Conservation (phyloP, 768 basidiomycete genomes). For the Pisolithus orientalis region DNA sequence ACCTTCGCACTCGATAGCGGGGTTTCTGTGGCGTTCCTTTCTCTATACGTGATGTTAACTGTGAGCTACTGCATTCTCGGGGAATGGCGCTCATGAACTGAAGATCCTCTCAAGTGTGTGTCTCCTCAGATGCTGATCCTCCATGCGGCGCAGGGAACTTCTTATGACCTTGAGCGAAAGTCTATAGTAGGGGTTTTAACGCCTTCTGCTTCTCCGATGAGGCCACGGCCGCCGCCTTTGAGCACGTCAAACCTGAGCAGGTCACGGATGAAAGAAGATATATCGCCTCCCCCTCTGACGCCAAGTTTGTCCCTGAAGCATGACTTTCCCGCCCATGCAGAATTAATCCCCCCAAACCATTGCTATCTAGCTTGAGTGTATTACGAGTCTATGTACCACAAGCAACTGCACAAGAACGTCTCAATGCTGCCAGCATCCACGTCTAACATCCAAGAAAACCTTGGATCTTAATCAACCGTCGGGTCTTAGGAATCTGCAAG, state of each 20-base stretch:
- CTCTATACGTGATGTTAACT: slow-evolving; percentile 6
- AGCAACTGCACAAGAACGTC: no score
- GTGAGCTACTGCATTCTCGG: not conserved
- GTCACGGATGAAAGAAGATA: not conserved
- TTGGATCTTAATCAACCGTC: no score
- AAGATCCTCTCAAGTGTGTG: slow-evolving; percentile 2
- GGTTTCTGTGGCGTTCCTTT: slow-evolving; percentile 3
- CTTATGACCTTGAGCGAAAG: no score
- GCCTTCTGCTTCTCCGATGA: not conserved
- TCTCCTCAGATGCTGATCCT: slow-evolving; percentile 8
- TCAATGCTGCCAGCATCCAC: no score
- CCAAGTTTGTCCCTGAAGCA: no score
- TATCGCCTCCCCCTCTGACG: not conserved
- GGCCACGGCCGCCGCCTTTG: not conserved
- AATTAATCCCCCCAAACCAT: no score
- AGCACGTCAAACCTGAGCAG: not conserved
- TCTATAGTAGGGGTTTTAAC: no score
- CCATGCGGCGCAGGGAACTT: not conserved
- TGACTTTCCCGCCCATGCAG: no score
- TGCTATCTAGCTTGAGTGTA: no score
- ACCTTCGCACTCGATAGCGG: slow-evolving; percentile 1
- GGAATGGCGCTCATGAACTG: not conserved
- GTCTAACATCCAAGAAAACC: no score
- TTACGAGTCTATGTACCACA: no score
- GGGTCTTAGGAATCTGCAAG: no score